Evolutionary conservation across 306 rosid genomes (phyloP), one percentile per base, ranked within the genome.

Genomic region (Cicer judaicum): DNA sequence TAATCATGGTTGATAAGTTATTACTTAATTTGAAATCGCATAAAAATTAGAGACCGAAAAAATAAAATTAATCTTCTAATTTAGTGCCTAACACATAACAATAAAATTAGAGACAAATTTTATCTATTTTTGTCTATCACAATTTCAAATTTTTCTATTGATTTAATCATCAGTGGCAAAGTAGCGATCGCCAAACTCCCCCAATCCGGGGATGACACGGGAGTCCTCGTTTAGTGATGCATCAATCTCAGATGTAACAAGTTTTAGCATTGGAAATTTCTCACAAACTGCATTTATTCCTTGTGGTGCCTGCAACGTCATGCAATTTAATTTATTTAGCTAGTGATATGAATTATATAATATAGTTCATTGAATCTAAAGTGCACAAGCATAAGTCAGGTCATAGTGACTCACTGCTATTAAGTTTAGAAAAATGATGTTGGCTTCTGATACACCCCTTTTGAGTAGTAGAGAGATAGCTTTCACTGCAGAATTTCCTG

Each of bases 241-340:
- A 66, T 92, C 96, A 67, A 90, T 92, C 85, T 92, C 96, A 18
- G 98, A 92, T 61, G 96, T 90, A 67, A 92, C 96, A 66, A 92
- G 88, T 86, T 92, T 92, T 72, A 92, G 5, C 75, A 86, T 69
- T 21, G 98, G 96, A 78, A 90, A 92, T 78, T 81, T 82, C 78
- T 79, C 89, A 70, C 94, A 90, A 52, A 87, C 89, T 39, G 83
- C 76, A 74, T 90, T 93, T 50, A 90, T 83, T 63, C 96, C 98
- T 39, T 90, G 91, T 66, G 98, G 95, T 54, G 96, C 91, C 98
- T 92, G 83, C 78, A 73, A 10, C 42, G 61, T 89, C 34, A 82
- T 67, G 38, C 8, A 40, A 49, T 64, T 53, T 2, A 63, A 44
- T 50, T 41, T 19, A 62, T 43, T 49, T 80, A 41, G 11, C 19